phyloP scores from a whole-genome alignment of 2,329 filamentous ascomycete species.

The Claviceps maximensis region DNA sequence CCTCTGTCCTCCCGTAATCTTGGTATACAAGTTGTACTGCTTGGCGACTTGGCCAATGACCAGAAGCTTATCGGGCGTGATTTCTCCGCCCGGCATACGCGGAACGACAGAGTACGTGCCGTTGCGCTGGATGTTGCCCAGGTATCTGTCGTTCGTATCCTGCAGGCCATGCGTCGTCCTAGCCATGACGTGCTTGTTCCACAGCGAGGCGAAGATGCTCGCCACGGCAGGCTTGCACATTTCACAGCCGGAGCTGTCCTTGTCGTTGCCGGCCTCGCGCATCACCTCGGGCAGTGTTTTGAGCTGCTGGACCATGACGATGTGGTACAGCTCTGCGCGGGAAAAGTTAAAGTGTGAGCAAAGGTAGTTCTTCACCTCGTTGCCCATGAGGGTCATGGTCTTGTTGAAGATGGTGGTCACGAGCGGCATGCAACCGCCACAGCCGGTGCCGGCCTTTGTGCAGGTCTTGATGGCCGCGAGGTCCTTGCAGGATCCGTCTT shows the following conservation, averaged over 20 bases:
- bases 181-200: slow-evolving; percentile 73
- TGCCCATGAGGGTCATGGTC: slow-evolving; percentile 72
- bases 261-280: slow-evolving; percentile 60
- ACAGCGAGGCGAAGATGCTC: slow-evolving; percentile 69
- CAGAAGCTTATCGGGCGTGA: slow-evolving; percentile 75
- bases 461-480: slow-evolving; percentile 75
- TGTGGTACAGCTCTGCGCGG: slow-evolving; percentile 80
- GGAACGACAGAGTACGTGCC: slow-evolving; percentile 84
- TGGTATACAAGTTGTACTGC: slow-evolving; percentile 75
- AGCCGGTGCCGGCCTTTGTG: slow-evolving; percentile 85
- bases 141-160: slow-evolving; percentile 79
- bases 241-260: slow-evolving; percentile 67
- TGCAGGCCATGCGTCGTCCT: slow-evolving; percentile 59
- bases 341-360: slow-evolving; percentile 77
- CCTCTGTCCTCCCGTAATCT: slow-evolving; percentile 83
- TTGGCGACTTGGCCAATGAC: slow-evolving; percentile 73
- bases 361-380: slow-evolving; percentile 76
- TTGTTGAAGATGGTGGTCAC: slow-evolving; percentile 84
- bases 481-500: slow-evolving; percentile 68
- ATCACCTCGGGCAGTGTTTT: slow-evolving; percentile 64
- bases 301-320: slow-evolving; percentile 69
- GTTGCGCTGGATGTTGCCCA: slow-evolving; percentile 84
- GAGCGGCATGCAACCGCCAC: slow-evolving; percentile 79
- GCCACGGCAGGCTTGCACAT: slow-evolving; percentile 73
- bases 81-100: slow-evolving; percentile 71